Base-by-base conservation (phyloP, 345 rosid genomes). In the Noccaea bulbosa region DNA sequence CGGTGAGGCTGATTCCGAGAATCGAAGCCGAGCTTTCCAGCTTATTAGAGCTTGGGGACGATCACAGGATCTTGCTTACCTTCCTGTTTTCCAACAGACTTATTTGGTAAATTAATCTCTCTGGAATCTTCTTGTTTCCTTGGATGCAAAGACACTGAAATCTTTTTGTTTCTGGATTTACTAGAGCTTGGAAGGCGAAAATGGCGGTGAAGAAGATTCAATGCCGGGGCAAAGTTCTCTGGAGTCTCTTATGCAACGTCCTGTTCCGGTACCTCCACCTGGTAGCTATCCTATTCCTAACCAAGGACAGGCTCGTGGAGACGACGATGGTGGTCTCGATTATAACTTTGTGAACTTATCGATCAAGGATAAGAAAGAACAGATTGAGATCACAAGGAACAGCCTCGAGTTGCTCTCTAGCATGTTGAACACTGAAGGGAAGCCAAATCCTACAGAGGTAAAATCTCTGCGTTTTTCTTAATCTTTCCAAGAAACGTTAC, bases 41-140 rank as follows among this genome's bases (percentile, higher is more conserved):
- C 73, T 89, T 85, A 82, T 92, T 74, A 73, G 84, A 37, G 93
- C 88, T 68, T 89, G 98, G 94, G 96, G 98, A 35, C 83, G 78
- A 73, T 87, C 96, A 0, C 81, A 78, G 69, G 88, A 88, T 79
- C 96, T 89, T 33, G 81, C 85, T 20, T 86, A 89, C 80, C 81
- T 92, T 73, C 92, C 98, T 4, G 86, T 92, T 53, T 92, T 86
- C 77, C 85, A 76, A 3, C 92, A 87, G 79, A 89, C 98, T 47
- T 86, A 85, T 74, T 64, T 79, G 86, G 96, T 89, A 61, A 67
- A 43, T 48, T 27, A 20, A 20, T 20, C 8, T 51, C 24, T 20
- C 3, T 55, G 38, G 6, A 40, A 22, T 1, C 24, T 2, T 43
- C 17, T 69, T 16, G 48, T 33, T 52, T 45, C 30, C 55, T 51